phyloP scores from a whole-genome alignment of 1,284 basidiomycete species.

The Schizopora paradoxa region DNA sequence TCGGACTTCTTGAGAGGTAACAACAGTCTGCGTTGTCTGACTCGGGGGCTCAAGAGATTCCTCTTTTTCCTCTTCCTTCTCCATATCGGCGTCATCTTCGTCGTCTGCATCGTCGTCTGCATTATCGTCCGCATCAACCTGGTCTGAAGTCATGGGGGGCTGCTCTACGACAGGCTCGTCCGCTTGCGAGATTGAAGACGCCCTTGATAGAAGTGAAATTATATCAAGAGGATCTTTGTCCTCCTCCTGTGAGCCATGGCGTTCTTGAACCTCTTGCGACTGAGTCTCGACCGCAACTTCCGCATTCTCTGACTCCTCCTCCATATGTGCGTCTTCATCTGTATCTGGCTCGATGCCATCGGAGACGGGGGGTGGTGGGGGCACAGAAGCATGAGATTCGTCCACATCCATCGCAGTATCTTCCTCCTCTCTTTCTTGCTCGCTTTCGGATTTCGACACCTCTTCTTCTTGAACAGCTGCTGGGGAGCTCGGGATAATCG shows the following conservation, averaged over 20 bases:
- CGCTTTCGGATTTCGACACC: background rate
- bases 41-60: background rate
- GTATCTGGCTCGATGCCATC: too few relatives aligned
- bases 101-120: background rate
- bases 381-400: too few relatives aligned
- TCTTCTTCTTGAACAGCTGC: background rate
- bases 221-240: conserved; percentile 21
- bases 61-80: background rate
- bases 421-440: background rate
- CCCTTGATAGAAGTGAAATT: background rate
- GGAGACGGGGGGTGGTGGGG: too few relatives aligned
- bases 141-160: conserved; percentile 19
- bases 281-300: conserved; percentile 6
- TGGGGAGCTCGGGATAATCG: background rate
- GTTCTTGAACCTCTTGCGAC: conserved; percentile 31
- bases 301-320: background rate
- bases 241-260: conserved; percentile 26
- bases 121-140: conserved; percentile 20
- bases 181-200: background rate
- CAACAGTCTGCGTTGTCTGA: conserved; percentile 3
- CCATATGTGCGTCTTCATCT: too few relatives aligned
- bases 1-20: background rate
- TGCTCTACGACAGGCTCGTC: conserved; percentile 19
- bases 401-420: too few relatives aligned
- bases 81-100: background rate